phyloP scores from a whole-genome alignment of 2,329 filamentous ascomycete species.

The Xylaria multiplex region DNA sequence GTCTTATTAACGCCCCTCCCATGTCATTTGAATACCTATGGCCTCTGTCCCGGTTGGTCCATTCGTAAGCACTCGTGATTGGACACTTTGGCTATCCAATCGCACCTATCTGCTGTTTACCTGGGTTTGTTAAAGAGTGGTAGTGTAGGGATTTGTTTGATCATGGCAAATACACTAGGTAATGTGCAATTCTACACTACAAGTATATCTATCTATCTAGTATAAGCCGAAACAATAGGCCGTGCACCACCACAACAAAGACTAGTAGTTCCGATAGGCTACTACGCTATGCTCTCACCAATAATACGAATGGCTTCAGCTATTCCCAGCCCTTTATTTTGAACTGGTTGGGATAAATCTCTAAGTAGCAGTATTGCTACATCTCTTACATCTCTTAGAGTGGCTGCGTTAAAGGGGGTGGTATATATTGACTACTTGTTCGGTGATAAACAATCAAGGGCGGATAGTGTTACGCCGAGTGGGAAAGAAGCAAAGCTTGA shows the following conservation, averaged over 20 bases:
- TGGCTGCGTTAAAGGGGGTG: background rate
- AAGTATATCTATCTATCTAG: background rate
- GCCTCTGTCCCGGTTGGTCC: conserved; percentile 6
- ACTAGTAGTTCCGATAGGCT: background rate
- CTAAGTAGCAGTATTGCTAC: background rate
- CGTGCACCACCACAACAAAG: background rate
- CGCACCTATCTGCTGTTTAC: conserved; percentile 2
- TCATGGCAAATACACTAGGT: conserved; percentile 6
- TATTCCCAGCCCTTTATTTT: background rate
- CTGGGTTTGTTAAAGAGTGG: conserved; percentile 8
- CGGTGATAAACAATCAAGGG: background rate
- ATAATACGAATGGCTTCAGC: background rate
- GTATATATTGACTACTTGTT: background rate
- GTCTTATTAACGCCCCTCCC: conserved; percentile 25
- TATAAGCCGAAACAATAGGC: background rate
- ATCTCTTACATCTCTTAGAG: background rate
- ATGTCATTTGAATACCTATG: background rate
- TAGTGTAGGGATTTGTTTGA: conserved; percentile 10
- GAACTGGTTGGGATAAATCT: background rate
- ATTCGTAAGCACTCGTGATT: background rate
- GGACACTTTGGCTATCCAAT: conserved; percentile 2
- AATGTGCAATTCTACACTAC: background rate
- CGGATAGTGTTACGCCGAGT: background rate
- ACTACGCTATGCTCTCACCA: background rate
- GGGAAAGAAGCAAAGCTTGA: background rate